phyloP scores from a whole-genome alignment of 2,329 filamentous ascomycete species.

The Aspergillus amoenus region DNA sequence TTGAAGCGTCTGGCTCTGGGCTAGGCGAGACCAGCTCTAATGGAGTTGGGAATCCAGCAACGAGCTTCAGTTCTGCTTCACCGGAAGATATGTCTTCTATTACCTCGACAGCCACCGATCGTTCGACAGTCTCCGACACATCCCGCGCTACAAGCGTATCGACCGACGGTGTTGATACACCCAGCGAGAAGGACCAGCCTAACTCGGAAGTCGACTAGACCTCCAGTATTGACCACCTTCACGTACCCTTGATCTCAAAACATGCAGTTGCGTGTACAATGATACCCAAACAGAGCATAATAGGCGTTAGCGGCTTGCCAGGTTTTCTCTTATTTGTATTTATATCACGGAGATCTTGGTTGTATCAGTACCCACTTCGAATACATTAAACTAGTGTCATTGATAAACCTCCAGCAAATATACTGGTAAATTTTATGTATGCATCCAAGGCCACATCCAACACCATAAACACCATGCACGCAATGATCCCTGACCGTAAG shows the following conservation, averaged over 20 bases:
- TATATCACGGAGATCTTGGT: background rate
- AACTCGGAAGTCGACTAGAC: slow-evolving; percentile 15
- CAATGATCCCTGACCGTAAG: background rate
- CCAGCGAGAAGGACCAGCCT: slow-evolving; percentile 1
- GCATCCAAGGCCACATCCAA: background rate
- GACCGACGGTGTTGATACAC: slow-evolving; percentile 15
- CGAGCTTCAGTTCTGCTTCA: slow-evolving; percentile 21
- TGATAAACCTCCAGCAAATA: no score
- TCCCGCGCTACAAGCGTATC: slow-evolving; percentile 34
- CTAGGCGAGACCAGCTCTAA: background rate
- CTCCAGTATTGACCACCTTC: background rate
- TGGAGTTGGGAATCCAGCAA: slow-evolving; percentile 15
- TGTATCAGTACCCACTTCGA: background rate
- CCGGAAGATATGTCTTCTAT: slow-evolving; percentile 28
- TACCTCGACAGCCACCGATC: slow-evolving; percentile 27
- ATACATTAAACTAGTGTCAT: background rate
- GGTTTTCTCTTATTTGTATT: slow-evolving; percentile 1
- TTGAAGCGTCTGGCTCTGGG: slow-evolving; percentile 44
- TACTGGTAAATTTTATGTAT: background rate
- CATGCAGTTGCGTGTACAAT: slow-evolving; percentile 16
- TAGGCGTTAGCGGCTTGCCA: slow-evolving; percentile 11
- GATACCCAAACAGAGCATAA: slow-evolving; percentile 21
- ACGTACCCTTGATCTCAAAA: background rate
- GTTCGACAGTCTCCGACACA: slow-evolving; percentile 22
- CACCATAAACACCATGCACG: background rate